phyloP scores from a whole-genome alignment of 192 early-diverging fungal genomes.

The Glomus cerebriforme region DNA sequence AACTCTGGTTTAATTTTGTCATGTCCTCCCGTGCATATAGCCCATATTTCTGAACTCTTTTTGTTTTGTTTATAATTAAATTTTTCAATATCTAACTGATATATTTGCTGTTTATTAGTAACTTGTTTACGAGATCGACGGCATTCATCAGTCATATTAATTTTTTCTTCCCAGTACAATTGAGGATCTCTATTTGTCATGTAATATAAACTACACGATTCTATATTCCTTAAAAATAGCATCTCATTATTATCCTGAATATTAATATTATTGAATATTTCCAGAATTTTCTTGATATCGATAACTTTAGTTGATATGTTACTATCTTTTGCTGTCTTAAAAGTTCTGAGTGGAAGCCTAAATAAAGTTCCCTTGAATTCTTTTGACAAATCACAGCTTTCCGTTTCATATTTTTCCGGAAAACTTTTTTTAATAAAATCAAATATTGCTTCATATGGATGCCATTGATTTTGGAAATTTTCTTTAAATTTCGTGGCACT shows the following conservation, averaged over 20 bases:
- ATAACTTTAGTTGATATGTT: background rate
- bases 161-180: background rate
- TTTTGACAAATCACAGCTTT: background rate
- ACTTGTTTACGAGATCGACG: background rate
- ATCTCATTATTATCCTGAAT: background rate
- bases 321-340: background rate
- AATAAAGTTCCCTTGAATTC: background rate
- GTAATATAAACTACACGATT: background rate
- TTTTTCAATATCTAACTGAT: background rate
- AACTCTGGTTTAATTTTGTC: background rate
- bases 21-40: background rate
- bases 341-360: background rate
- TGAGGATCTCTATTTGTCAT: background rate
- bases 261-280: background rate
- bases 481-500: background rate
- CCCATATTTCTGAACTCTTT: background rate
- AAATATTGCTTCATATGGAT: background rate
- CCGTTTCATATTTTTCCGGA: no score
- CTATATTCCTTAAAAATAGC: background rate
- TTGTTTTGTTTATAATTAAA: background rate
- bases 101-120: background rate
- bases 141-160: background rate
- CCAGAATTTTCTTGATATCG: background rate
- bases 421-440: no score
- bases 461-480: background rate